A percentile compares a stretch with the other conserved stretches of the same genome.
Conservation (phyloP, 306 rosid genomes). For the Castanopsis chinensis region DNA sequence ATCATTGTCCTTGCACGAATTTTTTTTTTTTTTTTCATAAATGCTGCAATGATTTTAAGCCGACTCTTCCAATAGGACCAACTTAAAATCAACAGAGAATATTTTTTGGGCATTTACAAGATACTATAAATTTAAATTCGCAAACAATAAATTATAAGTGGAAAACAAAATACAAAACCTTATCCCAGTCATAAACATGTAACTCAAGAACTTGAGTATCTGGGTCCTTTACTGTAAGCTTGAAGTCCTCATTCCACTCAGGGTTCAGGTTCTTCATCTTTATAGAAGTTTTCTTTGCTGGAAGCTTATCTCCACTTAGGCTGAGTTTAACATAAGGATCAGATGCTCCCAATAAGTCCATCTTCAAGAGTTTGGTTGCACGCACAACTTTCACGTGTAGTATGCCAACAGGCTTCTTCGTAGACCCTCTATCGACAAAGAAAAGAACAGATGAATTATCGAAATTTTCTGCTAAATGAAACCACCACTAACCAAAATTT, state of each 20-base stretch:
- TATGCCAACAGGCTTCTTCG: constrained; percentile 33
- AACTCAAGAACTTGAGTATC: constrained; percentile 29
- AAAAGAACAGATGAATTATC: background rate
- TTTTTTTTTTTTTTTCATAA: background rate
- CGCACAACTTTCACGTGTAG: constrained; percentile 28
- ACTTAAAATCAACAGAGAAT: background rate
- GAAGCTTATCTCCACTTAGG: constrained; percentile 25
- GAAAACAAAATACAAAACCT: constrained; percentile 15
- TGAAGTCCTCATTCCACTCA: constrained; percentile 35
- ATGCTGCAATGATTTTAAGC: background rate
- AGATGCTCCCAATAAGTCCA: constrained; percentile 27
- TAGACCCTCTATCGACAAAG: background rate
- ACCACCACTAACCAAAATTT: background rate
- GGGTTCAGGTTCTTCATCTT: constrained; percentile 36
- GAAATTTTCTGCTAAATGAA: background rate
- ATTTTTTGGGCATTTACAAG: background rate
- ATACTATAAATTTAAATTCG: background rate
- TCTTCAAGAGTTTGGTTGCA: constrained; percentile 29
- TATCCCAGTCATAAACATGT: constrained; percentile 33
- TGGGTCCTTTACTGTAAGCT: constrained; percentile 24
- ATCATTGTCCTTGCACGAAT: background rate
- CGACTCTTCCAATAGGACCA: background rate
- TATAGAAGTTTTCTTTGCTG: constrained; percentile 27
- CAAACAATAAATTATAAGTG: background rate
- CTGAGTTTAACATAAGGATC: constrained; percentile 29